phyloP scores from a whole-genome alignment of 352 stramenopile species.

The Globisporangium cystogenes region DNA sequence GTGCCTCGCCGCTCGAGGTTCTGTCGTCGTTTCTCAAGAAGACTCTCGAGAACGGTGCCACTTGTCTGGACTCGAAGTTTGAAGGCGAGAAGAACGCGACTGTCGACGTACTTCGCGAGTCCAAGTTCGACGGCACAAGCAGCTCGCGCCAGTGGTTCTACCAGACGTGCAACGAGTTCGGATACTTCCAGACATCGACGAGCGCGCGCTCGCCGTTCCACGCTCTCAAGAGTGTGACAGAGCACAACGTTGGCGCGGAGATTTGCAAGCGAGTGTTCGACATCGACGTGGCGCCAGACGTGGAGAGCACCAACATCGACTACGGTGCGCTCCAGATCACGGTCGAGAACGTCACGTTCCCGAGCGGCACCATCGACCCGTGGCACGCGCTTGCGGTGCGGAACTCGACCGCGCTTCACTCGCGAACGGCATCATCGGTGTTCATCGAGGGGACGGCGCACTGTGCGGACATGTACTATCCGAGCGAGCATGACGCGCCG shows the following conservation, averaged over 20 bases:
- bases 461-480: conserved; percentile 82
- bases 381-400: conserved; percentile 80
- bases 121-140: conserved; percentile 62
- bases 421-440: conserved; percentile 42
- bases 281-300: conserved; percentile 54
- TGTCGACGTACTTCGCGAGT: conserved; percentile 53
- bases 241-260: conserved; percentile 60
- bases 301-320: conserved; percentile 58
- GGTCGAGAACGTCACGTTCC: conserved; percentile 79
- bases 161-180: conserved; percentile 89
- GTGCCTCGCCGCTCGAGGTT: conserved; percentile 23
- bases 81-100: conserved; percentile 57
- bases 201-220: conserved; percentile 58
- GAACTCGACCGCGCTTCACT: conserved; percentile 59
- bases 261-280: conserved; percentile 82
- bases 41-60: conserved; percentile 28
- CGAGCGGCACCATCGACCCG: conserved; percentile 78
- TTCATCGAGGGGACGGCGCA: conserved; percentile 82
- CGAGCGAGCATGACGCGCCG: conserved; percentile 38
- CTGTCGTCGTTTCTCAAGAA: conserved; percentile 54
- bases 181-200: conserved; percentile 80
- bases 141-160: conserved; percentile 82
- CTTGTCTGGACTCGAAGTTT: conserved; percentile 79
- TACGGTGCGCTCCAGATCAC: conserved; percentile 74
- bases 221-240: conserved; percentile 57